These are phyloP conservation scores for Novymonas esmeraldas DNA, from an alignment of 208 protist genomes.

Conservation along the genomic window DNA sequence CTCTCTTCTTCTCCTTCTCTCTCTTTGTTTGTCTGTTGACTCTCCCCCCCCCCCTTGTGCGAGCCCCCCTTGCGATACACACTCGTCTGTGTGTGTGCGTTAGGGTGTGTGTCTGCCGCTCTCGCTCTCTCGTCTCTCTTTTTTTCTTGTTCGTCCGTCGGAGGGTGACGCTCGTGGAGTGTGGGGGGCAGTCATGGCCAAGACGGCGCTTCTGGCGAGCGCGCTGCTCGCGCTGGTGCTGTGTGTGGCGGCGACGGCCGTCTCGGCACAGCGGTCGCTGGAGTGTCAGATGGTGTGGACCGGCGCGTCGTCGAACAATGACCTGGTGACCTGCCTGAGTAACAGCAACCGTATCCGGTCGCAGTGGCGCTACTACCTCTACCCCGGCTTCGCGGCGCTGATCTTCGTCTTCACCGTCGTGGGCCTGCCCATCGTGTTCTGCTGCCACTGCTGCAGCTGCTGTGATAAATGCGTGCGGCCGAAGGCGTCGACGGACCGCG, in stretches of 20 bases:
- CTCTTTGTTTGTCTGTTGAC: not conserved
- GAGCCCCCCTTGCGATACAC: not conserved
- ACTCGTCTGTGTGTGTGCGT: not conserved
- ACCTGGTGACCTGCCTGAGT: conserved; percentile 56
- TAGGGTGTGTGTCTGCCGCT: not conserved
- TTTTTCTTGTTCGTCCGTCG: not conserved
- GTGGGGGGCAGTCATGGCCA: too few species aligned
- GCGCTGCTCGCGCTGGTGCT: conserved; percentile 31
- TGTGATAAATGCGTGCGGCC: conserved; percentile 34
- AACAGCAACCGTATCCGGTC: conserved; percentile 47
- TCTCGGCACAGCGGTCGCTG: conserved; percentile 53
- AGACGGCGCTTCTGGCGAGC: conserved; percentile 17
- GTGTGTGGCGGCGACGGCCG: conserved; percentile 31
- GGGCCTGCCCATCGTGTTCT: conserved; percentile 62
- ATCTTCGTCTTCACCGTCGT: conserved; percentile 62
- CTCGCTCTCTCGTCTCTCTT: not conserved
- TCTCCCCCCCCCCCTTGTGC: not conserved
- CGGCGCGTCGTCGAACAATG: conserved; percentile 54
- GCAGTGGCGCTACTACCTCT: conserved; percentile 69
- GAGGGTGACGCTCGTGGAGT: too few species aligned
- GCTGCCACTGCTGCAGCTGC: conserved; percentile 55
- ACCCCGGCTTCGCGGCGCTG: conserved; percentile 47
- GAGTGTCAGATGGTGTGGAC: conserved; percentile 76
- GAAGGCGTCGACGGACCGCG: conserved; percentile 26
- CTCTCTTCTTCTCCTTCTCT: not conserved